phyloP scores from a whole-genome alignment of 1,284 basidiomycete species.

The Ganoderma meredithae region DNA sequence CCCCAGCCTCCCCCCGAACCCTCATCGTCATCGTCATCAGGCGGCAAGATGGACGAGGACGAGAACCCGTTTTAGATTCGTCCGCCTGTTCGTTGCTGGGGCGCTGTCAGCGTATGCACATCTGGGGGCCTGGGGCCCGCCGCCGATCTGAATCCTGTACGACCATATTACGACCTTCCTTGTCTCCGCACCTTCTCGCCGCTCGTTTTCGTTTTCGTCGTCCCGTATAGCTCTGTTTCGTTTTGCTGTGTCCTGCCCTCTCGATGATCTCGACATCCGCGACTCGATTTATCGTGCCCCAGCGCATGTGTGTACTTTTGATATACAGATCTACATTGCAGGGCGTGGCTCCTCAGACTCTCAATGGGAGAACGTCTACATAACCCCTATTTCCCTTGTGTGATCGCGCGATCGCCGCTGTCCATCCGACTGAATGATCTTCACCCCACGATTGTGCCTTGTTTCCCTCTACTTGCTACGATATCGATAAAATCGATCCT shows the following conservation, averaged over 20 bases:
- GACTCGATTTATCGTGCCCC: conserved; percentile 28
- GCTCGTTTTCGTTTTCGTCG: conserved; percentile 22
- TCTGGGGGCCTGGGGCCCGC: conserved; percentile 20
- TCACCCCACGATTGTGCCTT: conserved; percentile 5
- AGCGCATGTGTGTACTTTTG: conserved; percentile 34
- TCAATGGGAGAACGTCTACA: conserved; percentile 17
- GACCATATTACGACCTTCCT: conserved; percentile 27
- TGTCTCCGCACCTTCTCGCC: conserved; percentile 17
- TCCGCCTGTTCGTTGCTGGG: conserved; percentile 3
- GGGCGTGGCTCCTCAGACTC: conserved; percentile 32
- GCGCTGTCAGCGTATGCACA: not conserved
- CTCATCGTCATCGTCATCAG: conserved; percentile 27
- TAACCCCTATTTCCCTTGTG: not conserved
- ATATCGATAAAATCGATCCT: not conserved
- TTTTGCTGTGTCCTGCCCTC: conserved; percentile 28
- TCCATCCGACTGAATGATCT: not conserved
- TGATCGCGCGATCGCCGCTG: not conserved
- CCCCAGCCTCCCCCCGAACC: conserved; percentile 44
- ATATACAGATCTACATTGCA: conserved; percentile 24
- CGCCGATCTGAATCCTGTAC: conserved; percentile 35
- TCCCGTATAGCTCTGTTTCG: conserved; percentile 28
- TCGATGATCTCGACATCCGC: conserved; percentile 28
- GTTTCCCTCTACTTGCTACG: no score
- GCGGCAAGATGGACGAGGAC: conserved; percentile 38
- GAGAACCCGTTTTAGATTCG: conserved; percentile 43